These are phyloP conservation scores for Cylindrotheca closterium DNA, from an alignment of 108 stramenopile genomes.

Conservation along the genomic window DNA sequence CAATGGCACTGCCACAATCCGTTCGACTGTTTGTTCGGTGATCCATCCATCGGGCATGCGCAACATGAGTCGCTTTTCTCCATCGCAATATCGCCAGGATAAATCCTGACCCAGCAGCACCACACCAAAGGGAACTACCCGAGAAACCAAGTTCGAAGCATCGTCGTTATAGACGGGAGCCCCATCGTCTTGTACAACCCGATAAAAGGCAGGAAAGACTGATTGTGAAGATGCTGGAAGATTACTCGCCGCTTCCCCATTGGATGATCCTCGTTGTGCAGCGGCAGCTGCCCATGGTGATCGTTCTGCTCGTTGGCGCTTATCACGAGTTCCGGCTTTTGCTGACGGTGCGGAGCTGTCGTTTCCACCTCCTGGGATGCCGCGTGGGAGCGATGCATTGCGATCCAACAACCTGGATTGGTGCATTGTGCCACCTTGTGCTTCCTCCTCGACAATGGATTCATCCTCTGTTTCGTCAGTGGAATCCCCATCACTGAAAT, in stretches of 20 bases:
- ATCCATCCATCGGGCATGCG: conserved; percentile 43
- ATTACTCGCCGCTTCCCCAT: not conserved
- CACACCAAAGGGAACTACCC: conserved; percentile 28
- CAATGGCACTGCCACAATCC: conserved; percentile 35
- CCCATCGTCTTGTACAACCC: conserved; percentile 24
- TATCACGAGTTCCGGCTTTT: not conserved
- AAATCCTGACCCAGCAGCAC: conserved; percentile 27
- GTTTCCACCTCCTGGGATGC: too few species aligned
- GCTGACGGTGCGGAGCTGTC: too few species aligned
- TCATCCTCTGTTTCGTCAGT: not conserved
- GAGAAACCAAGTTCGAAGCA: conserved; percentile 11
- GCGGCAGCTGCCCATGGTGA: too few species aligned
- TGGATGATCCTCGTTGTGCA: not conserved
- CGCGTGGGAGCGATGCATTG: not conserved
- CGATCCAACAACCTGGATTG: not conserved
- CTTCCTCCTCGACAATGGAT: conserved; percentile 2
- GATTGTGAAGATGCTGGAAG: conserved; percentile 7
- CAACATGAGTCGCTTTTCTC: conserved; percentile 25
- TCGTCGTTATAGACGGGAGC: conserved; percentile 34
- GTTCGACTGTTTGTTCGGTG: conserved; percentile 18
- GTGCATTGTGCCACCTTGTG: not conserved
- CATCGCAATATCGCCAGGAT: conserved; percentile 17
- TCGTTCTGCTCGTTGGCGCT: too few species aligned
- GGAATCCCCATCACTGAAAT: not conserved
- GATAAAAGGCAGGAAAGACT: conserved; percentile 46